Percentiles rank a stretch among this genome's conserved stretches.
Evolutionary conservation across 1,139 yeast genomes (phyloP).

Genomic region (Debaryomyces singareniensis): DNA sequence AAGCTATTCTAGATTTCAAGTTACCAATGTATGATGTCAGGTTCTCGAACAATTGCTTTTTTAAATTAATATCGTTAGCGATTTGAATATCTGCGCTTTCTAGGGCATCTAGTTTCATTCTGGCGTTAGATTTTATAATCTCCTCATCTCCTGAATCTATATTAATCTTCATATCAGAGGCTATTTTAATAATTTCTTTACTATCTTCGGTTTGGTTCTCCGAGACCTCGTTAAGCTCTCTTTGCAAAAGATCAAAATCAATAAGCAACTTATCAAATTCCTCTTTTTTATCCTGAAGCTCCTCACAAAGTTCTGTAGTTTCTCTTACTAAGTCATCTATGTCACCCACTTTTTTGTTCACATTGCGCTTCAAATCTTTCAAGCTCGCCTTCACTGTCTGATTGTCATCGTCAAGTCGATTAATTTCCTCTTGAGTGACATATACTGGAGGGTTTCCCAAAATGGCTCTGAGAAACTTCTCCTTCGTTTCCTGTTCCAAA

Average conservation of each 20-base stretch:
- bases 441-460: constrained; percentile 8
- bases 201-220: constrained; percentile 6
- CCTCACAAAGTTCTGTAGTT: constrained; percentile 12
- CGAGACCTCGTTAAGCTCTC: constrained; percentile 12
- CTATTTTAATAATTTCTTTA: constrained; percentile 6
- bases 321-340: constrained; percentile 15
- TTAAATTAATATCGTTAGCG: constrained; percentile 5
- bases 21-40: constrained; percentile 5
- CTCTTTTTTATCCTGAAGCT: constrained; percentile 9
- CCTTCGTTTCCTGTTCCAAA: constrained; percentile 63
- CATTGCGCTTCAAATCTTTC: constrained; percentile 13
- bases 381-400: constrained; percentile 12
- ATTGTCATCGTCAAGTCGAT: constrained; percentile 12
- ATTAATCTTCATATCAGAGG: constrained; percentile 5
- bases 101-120: constrained; percentile 5
- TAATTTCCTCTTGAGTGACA: constrained; percentile 15
- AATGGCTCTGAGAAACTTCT: constrained; percentile 44
- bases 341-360: constrained; percentile 13
- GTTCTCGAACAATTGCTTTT: constrained; percentile 4
- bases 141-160: constrained; percentile 6
- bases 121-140: constrained; percentile 5
- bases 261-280: constrained; percentile 10
- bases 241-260: constrained; percentile 13
- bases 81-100: constrained; percentile 2
- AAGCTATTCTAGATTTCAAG: constrained; percentile 4